Evolutionary conservation across 129 eudicot species (phyloP).

Genomic region (Chrysanthemum makinoi): DNA sequence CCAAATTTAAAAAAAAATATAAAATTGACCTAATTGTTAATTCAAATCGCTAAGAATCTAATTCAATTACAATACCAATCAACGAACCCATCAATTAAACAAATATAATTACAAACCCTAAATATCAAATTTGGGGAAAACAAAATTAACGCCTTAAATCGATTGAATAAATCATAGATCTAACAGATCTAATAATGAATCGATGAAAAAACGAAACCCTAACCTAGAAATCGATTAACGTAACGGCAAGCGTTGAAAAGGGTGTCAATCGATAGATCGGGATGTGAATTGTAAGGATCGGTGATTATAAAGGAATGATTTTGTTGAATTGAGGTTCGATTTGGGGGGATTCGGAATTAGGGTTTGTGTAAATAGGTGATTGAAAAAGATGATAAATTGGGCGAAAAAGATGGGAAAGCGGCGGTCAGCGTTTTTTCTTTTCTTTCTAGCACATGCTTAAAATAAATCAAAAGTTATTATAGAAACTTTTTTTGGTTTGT

Average conservation of each 20-base stretch:
- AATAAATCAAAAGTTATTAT: neutral
- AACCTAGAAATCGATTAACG: constrained; percentile 27
- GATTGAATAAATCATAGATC: constrained; percentile 6
- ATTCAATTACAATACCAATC: neutral
- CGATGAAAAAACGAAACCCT: constrained; percentile 33
- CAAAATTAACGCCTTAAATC: neutral
- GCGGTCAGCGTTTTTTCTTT: constrained; percentile 26
- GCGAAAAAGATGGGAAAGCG: constrained; percentile 26
- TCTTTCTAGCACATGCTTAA: constrained; percentile 18
- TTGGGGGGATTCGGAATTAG: constrained; percentile 14
- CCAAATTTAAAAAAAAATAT: constrained; percentile 16
- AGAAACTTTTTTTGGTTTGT: too few species aligned
- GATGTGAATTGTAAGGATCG: constrained; percentile 29
- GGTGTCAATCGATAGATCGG: constrained; percentile 36
- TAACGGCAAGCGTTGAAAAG: constrained; percentile 24
- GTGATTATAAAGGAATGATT: neutral
- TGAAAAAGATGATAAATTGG: constrained; percentile 18
- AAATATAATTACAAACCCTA: constrained; percentile 11
- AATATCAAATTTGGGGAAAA: neutral
- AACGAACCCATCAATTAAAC: neutral
- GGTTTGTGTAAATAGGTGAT: constrained; percentile 14
- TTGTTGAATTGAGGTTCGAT: constrained; percentile 23
- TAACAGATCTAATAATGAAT: constrained; percentile 26
- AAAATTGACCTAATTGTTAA: neutral
- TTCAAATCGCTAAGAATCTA: neutral